Conservation (phyloP, 192 early-diverging fungal species). For the Cetraspora pellucida region DNA sequence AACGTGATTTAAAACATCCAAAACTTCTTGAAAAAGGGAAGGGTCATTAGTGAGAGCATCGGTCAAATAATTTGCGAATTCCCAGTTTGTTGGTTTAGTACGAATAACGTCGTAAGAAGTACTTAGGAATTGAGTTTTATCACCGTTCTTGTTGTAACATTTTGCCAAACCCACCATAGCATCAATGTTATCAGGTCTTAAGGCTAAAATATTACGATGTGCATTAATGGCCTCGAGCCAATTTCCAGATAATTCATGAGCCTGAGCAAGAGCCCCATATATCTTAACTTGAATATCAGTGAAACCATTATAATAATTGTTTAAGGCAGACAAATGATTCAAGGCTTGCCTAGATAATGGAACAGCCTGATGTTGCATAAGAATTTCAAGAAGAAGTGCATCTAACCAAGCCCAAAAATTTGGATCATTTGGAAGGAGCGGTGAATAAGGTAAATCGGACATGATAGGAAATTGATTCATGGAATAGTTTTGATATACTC, state of each 20-base stretch:
- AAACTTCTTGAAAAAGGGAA: no score
- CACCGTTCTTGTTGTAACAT: background rate
- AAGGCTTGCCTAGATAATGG: background rate
- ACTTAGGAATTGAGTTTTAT: background rate
- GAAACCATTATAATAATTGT: background rate
- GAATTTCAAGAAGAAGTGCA: background rate
- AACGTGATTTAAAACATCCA: no score
- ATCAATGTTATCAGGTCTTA: background rate
- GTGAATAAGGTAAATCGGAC: no score
- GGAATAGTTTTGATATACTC: no score
- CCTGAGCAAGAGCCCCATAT: background rate
- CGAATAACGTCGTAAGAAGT: background rate
- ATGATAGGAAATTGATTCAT: no score
- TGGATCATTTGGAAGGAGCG: no score
- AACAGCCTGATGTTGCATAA: background rate
- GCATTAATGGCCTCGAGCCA: background rate
- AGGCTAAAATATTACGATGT: background rate
- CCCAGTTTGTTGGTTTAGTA: background rate
- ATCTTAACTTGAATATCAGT: background rate
- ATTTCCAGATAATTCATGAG: background rate
- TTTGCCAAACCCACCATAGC: background rate
- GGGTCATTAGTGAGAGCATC: no score
- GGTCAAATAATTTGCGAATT: no score
- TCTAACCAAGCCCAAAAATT: no score
- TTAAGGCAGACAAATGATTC: background rate